Conservation (phyloP, 768 basidiomycete genomes). For the Stropharia rugosoannulata region DNA sequence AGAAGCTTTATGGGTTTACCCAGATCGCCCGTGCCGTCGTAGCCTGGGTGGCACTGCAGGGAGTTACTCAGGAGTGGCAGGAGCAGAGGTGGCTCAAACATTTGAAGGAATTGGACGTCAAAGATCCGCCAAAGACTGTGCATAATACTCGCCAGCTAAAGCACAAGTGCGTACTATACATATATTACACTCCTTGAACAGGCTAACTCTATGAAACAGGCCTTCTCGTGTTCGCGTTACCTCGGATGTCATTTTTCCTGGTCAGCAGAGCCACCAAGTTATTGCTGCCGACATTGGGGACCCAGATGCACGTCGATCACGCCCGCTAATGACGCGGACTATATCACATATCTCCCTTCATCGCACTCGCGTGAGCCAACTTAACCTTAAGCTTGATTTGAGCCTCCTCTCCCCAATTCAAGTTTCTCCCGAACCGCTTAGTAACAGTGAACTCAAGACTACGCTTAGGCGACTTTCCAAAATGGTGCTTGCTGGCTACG, state of each 20-base stretch:
- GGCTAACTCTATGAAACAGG: conserved; percentile 20
- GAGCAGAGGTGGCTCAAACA: conserved; percentile 68
- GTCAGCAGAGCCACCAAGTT: conserved; percentile 62
- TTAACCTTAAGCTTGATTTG: too few species aligned
- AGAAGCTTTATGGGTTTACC: conserved; percentile 59
- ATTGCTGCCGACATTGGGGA: conserved; percentile 83
- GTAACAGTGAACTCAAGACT: conserved; percentile 55
- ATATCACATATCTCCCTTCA: conserved; percentile 21
- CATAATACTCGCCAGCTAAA: conserved; percentile 20
- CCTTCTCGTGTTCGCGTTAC: conserved; percentile 71
- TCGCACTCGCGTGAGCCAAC: conserved; percentile 9
- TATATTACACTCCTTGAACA: neutral
- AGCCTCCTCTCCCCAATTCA: neutral
- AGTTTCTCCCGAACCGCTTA: conserved; percentile 13
- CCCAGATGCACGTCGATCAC: conserved; percentile 19
- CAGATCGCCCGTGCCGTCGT: conserved; percentile 70
- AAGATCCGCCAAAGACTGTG: conserved; percentile 36
- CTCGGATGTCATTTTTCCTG: conserved; percentile 69
- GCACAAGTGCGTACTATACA: conserved; percentile 29
- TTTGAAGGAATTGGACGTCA: conserved; percentile 66
- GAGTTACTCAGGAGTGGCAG: conserved; percentile 79
- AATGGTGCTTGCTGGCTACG: conserved; percentile 82
- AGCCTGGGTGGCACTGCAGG: conserved; percentile 80
- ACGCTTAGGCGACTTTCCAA: conserved; percentile 80
- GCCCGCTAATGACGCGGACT: conserved; percentile 18